These are phyloP conservation scores for Trichoderma atrobrunneum DNA, from an alignment of 2,329 filamentous ascomycete genomes.

Conservation along the genomic window DNA sequence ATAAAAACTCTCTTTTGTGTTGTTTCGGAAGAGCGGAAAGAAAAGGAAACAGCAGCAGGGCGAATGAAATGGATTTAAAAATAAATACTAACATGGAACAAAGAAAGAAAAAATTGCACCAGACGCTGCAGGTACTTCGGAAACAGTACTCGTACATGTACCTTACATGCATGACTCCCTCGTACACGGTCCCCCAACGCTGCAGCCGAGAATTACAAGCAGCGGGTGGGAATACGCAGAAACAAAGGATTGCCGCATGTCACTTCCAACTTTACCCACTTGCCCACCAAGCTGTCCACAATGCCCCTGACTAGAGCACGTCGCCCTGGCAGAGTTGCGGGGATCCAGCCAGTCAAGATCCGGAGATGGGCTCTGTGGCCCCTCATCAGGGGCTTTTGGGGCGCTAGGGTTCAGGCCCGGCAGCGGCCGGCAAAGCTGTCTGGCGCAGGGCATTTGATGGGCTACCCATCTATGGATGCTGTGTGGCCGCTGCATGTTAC, in stretches of 20 bases:
- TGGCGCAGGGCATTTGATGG: background rate
- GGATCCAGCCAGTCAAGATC: constrained; percentile 18
- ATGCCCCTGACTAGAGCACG: constrained; percentile 20
- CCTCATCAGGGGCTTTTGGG: constrained; percentile 13
- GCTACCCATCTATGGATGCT: background rate
- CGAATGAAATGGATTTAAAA: background rate
- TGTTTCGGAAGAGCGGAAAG: constrained; percentile 5
- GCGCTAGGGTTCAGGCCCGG: constrained; percentile 18
- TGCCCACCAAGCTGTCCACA: background rate
- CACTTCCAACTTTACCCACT: background rate
- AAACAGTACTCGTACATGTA: background rate
- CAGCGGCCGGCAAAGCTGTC: background rate
- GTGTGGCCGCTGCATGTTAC: background rate
- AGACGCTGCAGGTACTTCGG: background rate
- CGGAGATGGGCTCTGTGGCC: background rate
- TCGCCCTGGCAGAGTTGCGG: constrained; percentile 17
- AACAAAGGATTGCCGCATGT: constrained; percentile 12
- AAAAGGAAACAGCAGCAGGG: background rate
- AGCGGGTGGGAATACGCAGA: background rate
- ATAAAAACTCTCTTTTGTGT: background rate
- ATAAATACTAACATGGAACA: background rate
- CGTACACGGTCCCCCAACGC: background rate
- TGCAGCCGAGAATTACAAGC: background rate
- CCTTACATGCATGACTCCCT: background rate
- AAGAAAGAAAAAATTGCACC: background rate